Percentiles rank a stretch among this genome's conserved stretches.
These are phyloP conservation scores for Lepiota subincarnata DNA, from an alignment of 768 basidiomycete species.

Conservation along the genomic window DNA sequence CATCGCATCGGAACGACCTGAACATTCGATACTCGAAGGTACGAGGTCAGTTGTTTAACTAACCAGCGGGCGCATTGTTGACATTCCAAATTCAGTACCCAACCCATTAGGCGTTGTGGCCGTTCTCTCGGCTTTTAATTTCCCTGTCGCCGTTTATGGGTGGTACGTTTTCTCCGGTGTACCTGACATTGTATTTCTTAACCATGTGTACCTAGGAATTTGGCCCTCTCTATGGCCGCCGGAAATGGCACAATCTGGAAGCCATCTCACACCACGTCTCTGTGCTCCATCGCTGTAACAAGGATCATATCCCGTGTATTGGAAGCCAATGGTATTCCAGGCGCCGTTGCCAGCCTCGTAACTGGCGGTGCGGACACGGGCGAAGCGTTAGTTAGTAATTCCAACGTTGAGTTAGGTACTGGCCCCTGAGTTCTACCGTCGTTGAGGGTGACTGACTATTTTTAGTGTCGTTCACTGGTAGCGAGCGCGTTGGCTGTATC, in stretches of 20 bases:
- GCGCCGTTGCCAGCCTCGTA: conserved; percentile 78
- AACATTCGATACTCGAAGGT: conserved; percentile 91
- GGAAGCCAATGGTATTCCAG: conserved; percentile 78
- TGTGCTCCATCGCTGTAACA: conserved; percentile 89
- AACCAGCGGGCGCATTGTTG: conserved; percentile 20
- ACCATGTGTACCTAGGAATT: conserved; percentile 57
- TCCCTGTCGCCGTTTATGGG: conserved; percentile 91
- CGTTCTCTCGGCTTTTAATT: conserved; percentile 92
- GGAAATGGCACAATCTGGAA: conserved; percentile 97
- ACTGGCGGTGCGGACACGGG: conserved; percentile 83
- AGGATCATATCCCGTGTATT: conserved; percentile 79
- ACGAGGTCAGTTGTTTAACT: conserved; percentile 10
- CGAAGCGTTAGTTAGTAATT: conserved; percentile 69
- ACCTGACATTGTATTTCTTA: not conserved
- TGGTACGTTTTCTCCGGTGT: conserved; percentile 45
- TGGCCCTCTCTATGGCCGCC: conserved; percentile 81
- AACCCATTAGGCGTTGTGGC: conserved; percentile 77
- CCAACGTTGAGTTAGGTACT: conserved; percentile 74
- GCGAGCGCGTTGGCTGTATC: conserved; percentile 78
- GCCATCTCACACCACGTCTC: conserved; percentile 83
- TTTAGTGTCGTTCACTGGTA: conserved; percentile 92
- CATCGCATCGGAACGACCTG: conserved; percentile 83
- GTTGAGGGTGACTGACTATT: conserved; percentile 8
- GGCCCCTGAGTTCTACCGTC: not conserved
- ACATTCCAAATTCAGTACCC: conserved; percentile 51